These are phyloP conservation scores for Saussurea involucrata DNA, from an alignment of 129 eudicot species.

Conservation along the genomic window DNA sequence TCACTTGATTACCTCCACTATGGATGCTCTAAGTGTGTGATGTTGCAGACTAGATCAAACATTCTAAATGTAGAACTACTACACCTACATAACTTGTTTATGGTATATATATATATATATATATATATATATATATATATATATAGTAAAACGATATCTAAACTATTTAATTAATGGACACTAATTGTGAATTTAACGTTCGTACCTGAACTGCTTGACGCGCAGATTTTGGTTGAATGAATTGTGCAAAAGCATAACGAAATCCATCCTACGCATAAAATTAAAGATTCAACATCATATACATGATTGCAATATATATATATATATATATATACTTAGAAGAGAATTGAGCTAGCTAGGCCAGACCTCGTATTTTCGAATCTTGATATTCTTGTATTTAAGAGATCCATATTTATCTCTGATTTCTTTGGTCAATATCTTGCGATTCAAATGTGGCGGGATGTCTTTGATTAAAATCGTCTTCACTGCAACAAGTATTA, in stretches of 20 bases:
- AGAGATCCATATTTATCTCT: conserved; percentile 11
- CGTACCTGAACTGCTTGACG: conserved; percentile 18
- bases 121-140: too few species aligned
- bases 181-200: background rate
- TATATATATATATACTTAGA: background rate
- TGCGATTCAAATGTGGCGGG: background rate
- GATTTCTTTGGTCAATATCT: background rate
- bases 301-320: background rate
- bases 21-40: background rate
- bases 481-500: conserved; percentile 8
- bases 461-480: conserved; percentile 10
- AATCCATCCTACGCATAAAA: conserved; percentile 22
- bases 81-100: background rate
- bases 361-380: conserved; percentile 11
- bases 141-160: background rate
- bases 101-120: too few species aligned
- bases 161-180: background rate
- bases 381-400: conserved; percentile 2
- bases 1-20: background rate
- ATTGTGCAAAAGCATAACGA: conserved; percentile 25
- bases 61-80: background rate
- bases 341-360: background rate
- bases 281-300: background rate
- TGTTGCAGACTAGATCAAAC: background rate
- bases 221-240: conserved; percentile 12